Conservation (phyloP, 2,329 filamentous ascomycete species). For the Penicillium sp. region DNA sequence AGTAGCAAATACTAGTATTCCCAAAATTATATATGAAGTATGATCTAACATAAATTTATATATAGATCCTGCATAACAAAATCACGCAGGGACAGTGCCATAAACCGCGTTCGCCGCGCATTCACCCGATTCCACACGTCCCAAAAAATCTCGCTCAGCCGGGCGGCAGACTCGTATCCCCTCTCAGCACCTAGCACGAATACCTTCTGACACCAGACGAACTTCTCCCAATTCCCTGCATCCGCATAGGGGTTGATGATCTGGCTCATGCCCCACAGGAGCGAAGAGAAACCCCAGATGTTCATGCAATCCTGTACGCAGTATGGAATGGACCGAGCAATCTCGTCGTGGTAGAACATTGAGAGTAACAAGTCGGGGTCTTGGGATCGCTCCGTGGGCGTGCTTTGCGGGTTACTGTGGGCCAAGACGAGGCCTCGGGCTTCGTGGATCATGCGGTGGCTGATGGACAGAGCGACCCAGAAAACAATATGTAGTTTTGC, state of each 20-base stretch:
- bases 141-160: not conserved
- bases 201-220: not conserved
- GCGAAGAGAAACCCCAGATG: not conserved
- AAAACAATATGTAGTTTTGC: constrained; percentile 5
- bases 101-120: not conserved
- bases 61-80: too few species aligned
- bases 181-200: not conserved
- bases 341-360: not conserved
- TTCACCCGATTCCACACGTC: not conserved
- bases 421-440: constrained; percentile 1
- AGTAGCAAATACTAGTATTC: too few species aligned
- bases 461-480: constrained; percentile 7
- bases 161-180: not conserved
- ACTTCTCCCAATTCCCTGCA: not conserved
- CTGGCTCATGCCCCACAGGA: not conserved
- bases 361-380: not conserved
- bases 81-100: not conserved
- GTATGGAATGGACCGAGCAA: not conserved
- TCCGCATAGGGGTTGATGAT: not conserved
- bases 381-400: not conserved
- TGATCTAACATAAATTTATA: too few species aligned
- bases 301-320: not conserved
- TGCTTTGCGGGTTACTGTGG: not conserved
- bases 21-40: too few species aligned
- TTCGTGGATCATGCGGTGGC: constrained; percentile 3